Base-by-base conservation (phyloP, 495 filamentous ascomycete species). In the Neurospora intermedia region DNA sequence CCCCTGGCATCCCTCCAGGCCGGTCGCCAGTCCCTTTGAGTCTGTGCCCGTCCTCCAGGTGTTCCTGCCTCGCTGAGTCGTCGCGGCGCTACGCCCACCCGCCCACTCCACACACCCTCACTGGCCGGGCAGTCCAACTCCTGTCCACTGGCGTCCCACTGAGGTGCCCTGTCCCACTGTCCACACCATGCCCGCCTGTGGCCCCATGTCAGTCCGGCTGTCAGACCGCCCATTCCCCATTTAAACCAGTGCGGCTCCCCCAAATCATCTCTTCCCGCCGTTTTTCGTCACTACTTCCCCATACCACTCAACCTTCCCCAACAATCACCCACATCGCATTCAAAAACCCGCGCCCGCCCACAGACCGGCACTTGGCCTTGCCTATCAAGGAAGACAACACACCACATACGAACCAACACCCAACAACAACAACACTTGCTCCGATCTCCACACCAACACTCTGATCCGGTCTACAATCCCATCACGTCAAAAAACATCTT, bases 171-270 rank as follows among this genome's bases (percentile, higher is more conserved):
- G 77, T 72, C 75, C 54, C 69, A 38, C 70, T 73, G 77, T 72
- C 75, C 54, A 75, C 73, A 76, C 72, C 72, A 74, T 77, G 74
- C 76, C 75, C 54, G 54, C 27, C 54, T 62, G 23, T 73, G 31
- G 41, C 74, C 39, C 48, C 75, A 48, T 71, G 69, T 45, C 66
- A 70, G 76, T 76, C 77, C 73, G 73, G 66, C 46, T 74, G 74
- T 74, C 73, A 75, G 73, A 69, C 76, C 69, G 76, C 76, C 73
- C 75, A 40, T 73, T 72, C 75, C 75, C 78, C 78, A 78, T 81
- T 81, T 81, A 81, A 81, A 79, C 79, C 79, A 76, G 77, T 75
- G 76, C 77, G 76, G 79, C 77, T 77, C 73, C 79, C 75, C 77
- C 77, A 78, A 77, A 77, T 75, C 73, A 70, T 69, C 73, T 71